Evolutionary conservation across 257 asterid genomes (phyloP).

Genomic region (Rhazya stricta): DNA sequence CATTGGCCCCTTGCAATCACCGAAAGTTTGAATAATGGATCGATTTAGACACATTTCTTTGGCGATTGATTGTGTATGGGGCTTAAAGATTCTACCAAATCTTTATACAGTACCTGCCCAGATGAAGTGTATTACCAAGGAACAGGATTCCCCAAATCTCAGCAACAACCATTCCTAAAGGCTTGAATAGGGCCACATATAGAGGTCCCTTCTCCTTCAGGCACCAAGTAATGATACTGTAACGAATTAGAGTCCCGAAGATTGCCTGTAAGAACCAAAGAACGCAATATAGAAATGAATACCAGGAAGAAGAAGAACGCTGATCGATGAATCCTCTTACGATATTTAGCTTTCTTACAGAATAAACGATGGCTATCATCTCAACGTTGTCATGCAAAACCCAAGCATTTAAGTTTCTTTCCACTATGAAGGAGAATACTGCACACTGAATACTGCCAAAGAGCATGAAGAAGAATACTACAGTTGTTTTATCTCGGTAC

Average conservation of each 20-base stretch:
- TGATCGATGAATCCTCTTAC: too few relatives aligned
- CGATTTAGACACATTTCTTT: too few relatives aligned
- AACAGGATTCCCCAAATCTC: conserved; percentile 43
- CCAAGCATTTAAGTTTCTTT: conserved; percentile 20
- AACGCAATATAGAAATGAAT: too few relatives aligned
- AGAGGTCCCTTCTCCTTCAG: conserved; percentile 46
- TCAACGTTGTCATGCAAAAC: conserved; percentile 19
- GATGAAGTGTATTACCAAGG: conserved; percentile 47
- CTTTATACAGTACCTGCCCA: conserved; percentile 65
- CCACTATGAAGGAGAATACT: not conserved
- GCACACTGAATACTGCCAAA: conserved; percentile 12
- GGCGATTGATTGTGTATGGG: too few relatives aligned
- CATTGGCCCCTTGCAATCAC: too few relatives aligned
- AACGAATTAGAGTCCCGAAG: conserved; percentile 13
- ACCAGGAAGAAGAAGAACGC: too few relatives aligned
- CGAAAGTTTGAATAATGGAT: too few relatives aligned
- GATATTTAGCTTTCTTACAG: conserved; percentile 10
- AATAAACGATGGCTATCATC: conserved; percentile 19
- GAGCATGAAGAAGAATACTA: conserved; percentile 21
- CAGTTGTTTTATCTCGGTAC: conserved; percentile 23
- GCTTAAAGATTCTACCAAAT: too few relatives aligned
- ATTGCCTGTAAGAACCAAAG: not conserved
- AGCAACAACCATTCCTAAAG: conserved; percentile 47
- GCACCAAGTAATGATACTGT: conserved; percentile 36
- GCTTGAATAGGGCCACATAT: conserved; percentile 44